Evolutionary conservation across 805 yeast species (phyloP).

Genomic region (Lipomyces japonicus): DNA sequence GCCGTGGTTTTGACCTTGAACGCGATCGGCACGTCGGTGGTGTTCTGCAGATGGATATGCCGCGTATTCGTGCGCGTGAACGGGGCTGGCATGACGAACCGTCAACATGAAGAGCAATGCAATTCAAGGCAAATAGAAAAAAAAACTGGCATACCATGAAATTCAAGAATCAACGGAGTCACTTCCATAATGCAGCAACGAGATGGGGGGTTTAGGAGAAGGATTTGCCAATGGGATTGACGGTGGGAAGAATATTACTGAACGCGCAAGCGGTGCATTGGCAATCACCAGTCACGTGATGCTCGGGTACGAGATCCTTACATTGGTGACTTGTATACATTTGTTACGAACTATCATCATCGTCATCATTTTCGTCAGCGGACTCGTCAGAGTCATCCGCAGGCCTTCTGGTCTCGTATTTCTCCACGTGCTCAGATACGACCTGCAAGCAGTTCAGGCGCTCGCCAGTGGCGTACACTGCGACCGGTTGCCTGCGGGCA

Average conservation of each 20-base stretch:
- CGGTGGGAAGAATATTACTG: too few relatives aligned
- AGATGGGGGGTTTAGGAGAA: background rate
- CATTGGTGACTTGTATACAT: too few relatives aligned
- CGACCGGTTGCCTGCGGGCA: constrained; percentile 66
- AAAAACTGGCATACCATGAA: constrained; percentile 55
- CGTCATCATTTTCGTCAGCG: constrained; percentile 1
- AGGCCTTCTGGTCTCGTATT: constrained; percentile 34
- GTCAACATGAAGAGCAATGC: background rate
- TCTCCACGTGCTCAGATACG: constrained; percentile 70
- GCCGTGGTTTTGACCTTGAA: constrained; percentile 98
- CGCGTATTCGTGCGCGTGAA: constrained; percentile 70
- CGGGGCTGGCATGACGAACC: constrained; percentile 51
- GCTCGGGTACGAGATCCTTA: too few relatives aligned
- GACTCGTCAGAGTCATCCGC: background rate
- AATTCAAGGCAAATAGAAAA: constrained; percentile 4
- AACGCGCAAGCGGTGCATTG: too few relatives aligned
- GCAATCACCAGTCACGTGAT: too few relatives aligned
- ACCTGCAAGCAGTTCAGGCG: constrained; percentile 81
- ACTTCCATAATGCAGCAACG: constrained; percentile 53
- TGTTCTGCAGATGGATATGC: constrained; percentile 54
- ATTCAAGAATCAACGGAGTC: constrained; percentile 68
- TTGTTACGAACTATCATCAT: constrained; percentile 5
- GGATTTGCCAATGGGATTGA: background rate
- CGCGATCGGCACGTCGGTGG: constrained; percentile 60
- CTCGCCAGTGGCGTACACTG: constrained; percentile 87